Conservation (phyloP, 345 rosid genomes). For the Xanthoceras sorbifolium region DNA sequence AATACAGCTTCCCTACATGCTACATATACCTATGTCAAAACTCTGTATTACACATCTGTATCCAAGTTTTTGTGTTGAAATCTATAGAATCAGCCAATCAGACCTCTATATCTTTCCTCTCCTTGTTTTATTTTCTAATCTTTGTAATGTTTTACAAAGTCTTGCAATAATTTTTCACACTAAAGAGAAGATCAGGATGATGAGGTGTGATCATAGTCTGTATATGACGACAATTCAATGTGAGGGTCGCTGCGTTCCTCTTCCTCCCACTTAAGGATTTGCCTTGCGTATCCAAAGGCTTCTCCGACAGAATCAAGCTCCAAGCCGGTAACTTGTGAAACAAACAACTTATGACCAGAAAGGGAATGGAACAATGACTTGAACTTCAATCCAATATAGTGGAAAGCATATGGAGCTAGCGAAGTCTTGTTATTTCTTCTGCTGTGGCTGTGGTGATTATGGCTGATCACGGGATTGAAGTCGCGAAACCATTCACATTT, state of each 20-base stretch:
- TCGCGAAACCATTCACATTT: slow-evolving; percentile 83
- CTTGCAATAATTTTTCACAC: background rate
- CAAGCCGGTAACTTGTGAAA: slow-evolving; percentile 49
- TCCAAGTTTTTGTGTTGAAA: background rate
- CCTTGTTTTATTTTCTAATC: background rate
- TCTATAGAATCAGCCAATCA: background rate
- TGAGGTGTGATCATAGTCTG: slow-evolving; percentile 56
- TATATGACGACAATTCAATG: slow-evolving; percentile 44
- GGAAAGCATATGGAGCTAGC: slow-evolving; percentile 65
- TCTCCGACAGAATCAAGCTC: slow-evolving; percentile 63
- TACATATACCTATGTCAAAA: background rate
- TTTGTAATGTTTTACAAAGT: background rate
- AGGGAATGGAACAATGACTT: slow-evolving; percentile 58
- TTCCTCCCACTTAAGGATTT: slow-evolving; percentile 60
- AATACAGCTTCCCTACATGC: background rate
- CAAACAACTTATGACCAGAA: slow-evolving; percentile 62
- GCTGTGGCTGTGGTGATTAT: slow-evolving; percentile 26
- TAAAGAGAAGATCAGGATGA: slow-evolving; percentile 35
- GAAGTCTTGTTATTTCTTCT: slow-evolving; percentile 39
- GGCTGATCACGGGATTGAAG: slow-evolving; percentile 64
- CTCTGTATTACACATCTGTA: background rate
- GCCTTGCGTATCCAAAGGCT: slow-evolving; percentile 62
- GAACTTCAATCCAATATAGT: slow-evolving; percentile 71
- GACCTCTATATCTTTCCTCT: background rate
- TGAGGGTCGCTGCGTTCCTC: slow-evolving; percentile 34